Conservation (phyloP, 768 basidiomycete genomes). For the Mycena leptocephala region DNA sequence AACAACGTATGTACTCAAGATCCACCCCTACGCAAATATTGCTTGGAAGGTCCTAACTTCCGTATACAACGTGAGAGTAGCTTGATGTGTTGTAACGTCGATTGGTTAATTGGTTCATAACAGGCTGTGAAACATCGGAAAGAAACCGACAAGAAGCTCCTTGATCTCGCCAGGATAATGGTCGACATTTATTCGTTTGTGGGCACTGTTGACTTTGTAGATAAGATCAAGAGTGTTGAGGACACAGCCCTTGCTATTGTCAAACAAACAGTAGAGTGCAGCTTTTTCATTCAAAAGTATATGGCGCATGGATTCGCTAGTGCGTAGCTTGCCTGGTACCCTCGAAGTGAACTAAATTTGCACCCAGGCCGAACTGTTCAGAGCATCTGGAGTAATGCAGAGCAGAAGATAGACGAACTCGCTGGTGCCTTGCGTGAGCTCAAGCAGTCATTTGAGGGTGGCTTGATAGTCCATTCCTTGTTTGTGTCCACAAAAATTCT, state of each 20-base stretch:
- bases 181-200: neutral
- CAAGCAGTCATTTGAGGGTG: neutral
- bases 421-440: neutral
- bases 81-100: neutral
- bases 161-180: neutral
- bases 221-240: neutral
- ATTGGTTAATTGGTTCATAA: neutral
- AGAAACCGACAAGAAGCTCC: neutral
- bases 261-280: neutral
- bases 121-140: neutral
- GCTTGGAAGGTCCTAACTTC: too few relatives aligned
- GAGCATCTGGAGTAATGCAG: neutral
- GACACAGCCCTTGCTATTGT: neutral
- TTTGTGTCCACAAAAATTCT: neutral
- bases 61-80: neutral
- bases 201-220: neutral
- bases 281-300: slow-evolving; percentile 4
- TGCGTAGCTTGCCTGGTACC: neutral
- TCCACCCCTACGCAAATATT: neutral
- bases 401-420: neutral
- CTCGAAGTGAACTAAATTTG: neutral
- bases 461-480: neutral
- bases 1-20: neutral
- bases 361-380: neutral
- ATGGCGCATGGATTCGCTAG: neutral